Percentiles rank a stretch among this genome's conserved stretches.
phyloP scores from a whole-genome alignment of 148 eudicot species.

The Chenopodium berlandieri region DNA sequence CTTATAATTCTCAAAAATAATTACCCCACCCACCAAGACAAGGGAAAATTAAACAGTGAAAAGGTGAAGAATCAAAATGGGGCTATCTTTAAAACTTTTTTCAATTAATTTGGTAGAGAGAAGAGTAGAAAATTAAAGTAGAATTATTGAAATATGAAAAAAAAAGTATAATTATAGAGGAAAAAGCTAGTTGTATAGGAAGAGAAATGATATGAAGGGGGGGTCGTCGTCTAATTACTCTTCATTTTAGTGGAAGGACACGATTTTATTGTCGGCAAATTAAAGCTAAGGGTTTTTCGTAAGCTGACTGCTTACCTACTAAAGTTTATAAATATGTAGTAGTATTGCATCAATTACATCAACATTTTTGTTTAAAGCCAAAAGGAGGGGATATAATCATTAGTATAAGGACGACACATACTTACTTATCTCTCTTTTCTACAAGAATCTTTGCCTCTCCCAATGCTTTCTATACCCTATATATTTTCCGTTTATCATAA shows the following conservation, averaged over 20 bases:
- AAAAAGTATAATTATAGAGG: slow-evolving; percentile 26
- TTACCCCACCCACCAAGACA: slow-evolving; percentile 25
- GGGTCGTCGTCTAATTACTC: slow-evolving; percentile 20
- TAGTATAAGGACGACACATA: slow-evolving; percentile 27
- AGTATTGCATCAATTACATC: slow-evolving; percentile 14
- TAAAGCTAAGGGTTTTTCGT: slow-evolving; percentile 3
- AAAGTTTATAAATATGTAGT: slow-evolving; percentile 16
- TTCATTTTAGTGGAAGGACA: slow-evolving; percentile 17
- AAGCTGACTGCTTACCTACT: slow-evolving; percentile 41
- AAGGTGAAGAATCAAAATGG: slow-evolving; percentile 29
- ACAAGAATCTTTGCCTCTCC: slow-evolving; percentile 26
- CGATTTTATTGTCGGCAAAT: slow-evolving; percentile 34
- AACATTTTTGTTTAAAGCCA: slow-evolving; percentile 7
- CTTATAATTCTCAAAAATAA: background rate
- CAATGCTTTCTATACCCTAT: background rate
- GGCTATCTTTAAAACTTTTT: background rate
- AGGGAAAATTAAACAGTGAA: slow-evolving; percentile 27
- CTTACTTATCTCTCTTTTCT: slow-evolving; percentile 11
- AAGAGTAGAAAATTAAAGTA: slow-evolving; percentile 18
- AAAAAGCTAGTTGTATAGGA: slow-evolving; percentile 9
- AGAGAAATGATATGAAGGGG: background rate
- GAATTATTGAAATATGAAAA: slow-evolving; percentile 1
- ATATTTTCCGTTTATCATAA: too few relatives aligned
- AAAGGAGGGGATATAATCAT: slow-evolving; percentile 13
- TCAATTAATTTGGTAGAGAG: slow-evolving; percentile 21